phyloP scores from a whole-genome alignment of 2,329 filamentous ascomycete species.

The Colletotrichum tofieldiae region DNA sequence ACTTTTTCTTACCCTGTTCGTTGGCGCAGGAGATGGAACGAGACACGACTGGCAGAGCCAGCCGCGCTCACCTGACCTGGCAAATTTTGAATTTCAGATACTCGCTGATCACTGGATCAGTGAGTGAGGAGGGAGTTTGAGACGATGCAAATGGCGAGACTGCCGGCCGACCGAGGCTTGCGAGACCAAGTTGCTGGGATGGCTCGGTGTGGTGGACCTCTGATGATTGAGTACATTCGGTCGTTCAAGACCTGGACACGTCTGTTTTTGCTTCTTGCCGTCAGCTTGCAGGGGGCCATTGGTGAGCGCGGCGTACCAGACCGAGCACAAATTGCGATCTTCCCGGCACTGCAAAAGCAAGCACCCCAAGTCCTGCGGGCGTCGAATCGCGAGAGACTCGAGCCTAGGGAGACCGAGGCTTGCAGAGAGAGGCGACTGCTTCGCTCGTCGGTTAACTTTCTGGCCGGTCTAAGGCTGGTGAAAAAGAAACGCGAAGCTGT shows the following conservation, averaged over 20 bases:
- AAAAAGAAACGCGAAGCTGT: conserved; percentile 1
- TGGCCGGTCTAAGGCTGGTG: not conserved
- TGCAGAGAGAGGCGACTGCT: conserved; percentile 4
- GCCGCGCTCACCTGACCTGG: conserved; percentile 32
- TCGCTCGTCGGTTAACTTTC: not conserved
- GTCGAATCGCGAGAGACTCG: conserved; percentile 9
- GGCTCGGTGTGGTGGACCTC: conserved; percentile 37
- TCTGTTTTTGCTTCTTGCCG: conserved; percentile 30
- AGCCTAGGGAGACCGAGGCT: conserved; percentile 16
- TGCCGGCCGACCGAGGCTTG: conserved; percentile 21
- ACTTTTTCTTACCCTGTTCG: not conserved
- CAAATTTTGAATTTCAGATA: conserved; percentile 21
- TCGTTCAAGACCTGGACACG: conserved; percentile 14
- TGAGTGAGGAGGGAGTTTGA: conserved; percentile 5
- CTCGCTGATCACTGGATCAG: conserved; percentile 10
- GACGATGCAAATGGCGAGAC: conserved; percentile 11
- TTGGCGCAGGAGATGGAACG: conserved; percentile 32
- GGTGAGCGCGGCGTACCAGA: conserved; percentile 14
- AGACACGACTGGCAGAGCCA: conserved; percentile 32
- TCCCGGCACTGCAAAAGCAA: conserved; percentile 23
- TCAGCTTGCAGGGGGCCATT: conserved; percentile 16
- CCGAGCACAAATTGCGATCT: conserved; percentile 25
- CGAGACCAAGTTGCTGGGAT: not conserved
- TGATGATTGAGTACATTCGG: conserved; percentile 11
- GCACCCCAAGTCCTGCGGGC: not conserved